Evolutionary conservation across 1,284 basidiomycete species (phyloP), one percentile per base, ranked within the genome.

Genomic region (Ustilago cynodontis): DNA sequence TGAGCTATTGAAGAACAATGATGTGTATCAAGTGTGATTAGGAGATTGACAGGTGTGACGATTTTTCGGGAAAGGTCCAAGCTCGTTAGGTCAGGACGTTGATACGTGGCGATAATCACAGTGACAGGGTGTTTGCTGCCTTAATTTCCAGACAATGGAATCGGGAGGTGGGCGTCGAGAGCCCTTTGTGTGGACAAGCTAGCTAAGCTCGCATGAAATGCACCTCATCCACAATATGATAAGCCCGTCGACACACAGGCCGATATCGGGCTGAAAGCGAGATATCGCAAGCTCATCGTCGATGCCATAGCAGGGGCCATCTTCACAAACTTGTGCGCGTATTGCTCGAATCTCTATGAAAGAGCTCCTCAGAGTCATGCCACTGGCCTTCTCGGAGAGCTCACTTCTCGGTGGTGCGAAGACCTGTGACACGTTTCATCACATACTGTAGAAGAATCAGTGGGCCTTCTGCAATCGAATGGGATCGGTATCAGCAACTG

Each of bases 31-130:
- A 28, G 5, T 22, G 29, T 50, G 57, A 59, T 51, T 31, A 59
- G 57, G 47, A 51, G 26, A 29, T 22, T 59, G 57, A 47, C 57
- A 59, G 57, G 35, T 51, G 28, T 50, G 47, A 29, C 9, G 3
- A 39, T 13, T n/a, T 51, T 59, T 59, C 29, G 33, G 33, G n/a
- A 39, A 35, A 29, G 57, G 57, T 29, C 57, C 57, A 31, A 59
- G 57, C 56, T 49, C 9, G 33, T 20, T 16, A 22, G 14, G 16
- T 14, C 20, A 28, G 33, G 33, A 35, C 43, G 59, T 14, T 45
- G 59, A 54, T 54, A 60, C 49, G 47, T 58, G 50, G 50, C 29
- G 50, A 52, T 29, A 52, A 31, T 52, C 41, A 43, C n/a, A 43
- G 47, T 47, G 18, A 47, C 16, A 49, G 47, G 13, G 47, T 26